Base-by-base conservation (phyloP, 805 yeast species). In the Candida sanyiensis region DNA sequence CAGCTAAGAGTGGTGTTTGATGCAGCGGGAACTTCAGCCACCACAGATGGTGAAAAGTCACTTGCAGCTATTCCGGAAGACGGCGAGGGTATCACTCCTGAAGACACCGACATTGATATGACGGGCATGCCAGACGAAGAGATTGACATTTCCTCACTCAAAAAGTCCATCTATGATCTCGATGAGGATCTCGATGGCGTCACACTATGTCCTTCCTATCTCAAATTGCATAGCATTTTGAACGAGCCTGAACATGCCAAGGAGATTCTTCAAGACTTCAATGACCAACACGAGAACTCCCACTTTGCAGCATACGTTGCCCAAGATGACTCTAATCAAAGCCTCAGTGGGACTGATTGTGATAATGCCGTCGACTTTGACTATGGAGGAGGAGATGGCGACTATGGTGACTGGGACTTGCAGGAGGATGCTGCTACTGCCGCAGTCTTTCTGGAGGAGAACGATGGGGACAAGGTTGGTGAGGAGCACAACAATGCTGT, bases 151-250 rank as follows among this genome's bases (percentile, higher is more conserved):
- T 22, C 42, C 6, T 28, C 33, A 2, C 42, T 54, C 22, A 45
- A 49, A 30, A 12, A 26, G 1, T 53, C 59, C 45, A 59, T 64
- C n/a, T 57, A 47, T 28, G 46, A 51, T 6, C 49, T 52, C 7
- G 55, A 58, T 10, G 56, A 50, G 2, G 52, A 57, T 12, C 43
- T 64, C 4, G 58, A 61, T 7, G 47, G 43, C 4, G 35, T 58
- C 8, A 63, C 70, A 13, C 64, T 88, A 2, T 84, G 95, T 47
- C 90, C 94, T 0, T 83, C 95, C 0, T 64, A 85, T 46, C 67
- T 62, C 7, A 78, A 79, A 42, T 61, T 85, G 35, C 71, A 76
- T 44, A 60, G 63, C 8, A 86, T 79, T 0, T 64, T 80, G n/a
- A 62, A 63, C 13, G 84, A 75, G 55, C 66, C 72, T 10, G 59